Conservation (phyloP, 176 grass and related monocot species). For the Microstegium vimineum region DNA sequence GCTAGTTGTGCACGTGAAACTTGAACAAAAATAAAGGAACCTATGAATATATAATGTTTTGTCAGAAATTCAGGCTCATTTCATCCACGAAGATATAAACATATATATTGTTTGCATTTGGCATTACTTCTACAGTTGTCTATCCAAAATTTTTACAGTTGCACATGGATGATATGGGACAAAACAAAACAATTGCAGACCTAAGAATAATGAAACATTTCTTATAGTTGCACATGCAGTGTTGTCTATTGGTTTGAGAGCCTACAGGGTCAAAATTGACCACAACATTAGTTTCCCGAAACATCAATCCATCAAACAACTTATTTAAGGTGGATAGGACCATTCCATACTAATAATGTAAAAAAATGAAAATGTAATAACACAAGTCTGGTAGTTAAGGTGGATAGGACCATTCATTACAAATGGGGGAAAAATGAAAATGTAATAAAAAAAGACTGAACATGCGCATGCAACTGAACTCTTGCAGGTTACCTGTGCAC, state of each 20-base stretch:
- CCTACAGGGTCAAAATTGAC: not conserved
- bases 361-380: no score
- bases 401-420: no score
- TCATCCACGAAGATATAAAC: not conserved
- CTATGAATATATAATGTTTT: not conserved
- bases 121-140: no score
- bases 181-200: not conserved
- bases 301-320: not conserved
- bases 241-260: not conserved
- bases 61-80: not conserved
- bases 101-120: not conserved
- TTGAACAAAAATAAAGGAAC: not conserved
- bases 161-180: not conserved
- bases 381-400: no score
- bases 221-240: not conserved
- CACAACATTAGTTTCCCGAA: not conserved
- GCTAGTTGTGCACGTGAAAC: not conserved
- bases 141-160: not conserved
- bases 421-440: no score
- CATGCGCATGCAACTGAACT: no score
- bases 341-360: not conserved
- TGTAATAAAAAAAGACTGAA: no score
- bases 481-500: no score
- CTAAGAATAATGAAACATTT: no score
- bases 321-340: not conserved